These are phyloP conservation scores for Aspergillus eucalypticola DNA, from an alignment of 2,329 filamentous ascomycete genomes.

Conservation along the genomic window DNA sequence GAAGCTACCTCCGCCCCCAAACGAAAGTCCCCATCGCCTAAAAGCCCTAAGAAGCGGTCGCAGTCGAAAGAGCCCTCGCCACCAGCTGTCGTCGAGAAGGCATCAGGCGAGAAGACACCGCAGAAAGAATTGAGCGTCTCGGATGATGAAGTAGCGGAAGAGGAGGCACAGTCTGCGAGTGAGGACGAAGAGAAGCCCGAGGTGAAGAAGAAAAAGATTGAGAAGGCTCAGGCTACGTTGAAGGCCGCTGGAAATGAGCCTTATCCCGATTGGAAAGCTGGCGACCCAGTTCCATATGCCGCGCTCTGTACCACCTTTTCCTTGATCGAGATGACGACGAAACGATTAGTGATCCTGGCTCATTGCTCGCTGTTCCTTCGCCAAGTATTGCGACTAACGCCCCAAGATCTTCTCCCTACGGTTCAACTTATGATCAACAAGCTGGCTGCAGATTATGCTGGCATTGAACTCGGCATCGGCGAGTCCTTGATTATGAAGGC, in stretches of 20 bases:
- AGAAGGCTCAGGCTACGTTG: slow-evolving; percentile 77
- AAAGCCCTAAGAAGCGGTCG: slow-evolving; percentile 19
- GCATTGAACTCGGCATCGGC: slow-evolving; percentile 96
- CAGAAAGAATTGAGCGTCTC: slow-evolving; percentile 23
- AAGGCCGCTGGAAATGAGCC: slow-evolving; percentile 70
- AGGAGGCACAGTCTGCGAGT: slow-evolving; percentile 47
- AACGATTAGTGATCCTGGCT: slow-evolving; percentile 82
- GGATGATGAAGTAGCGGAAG: slow-evolving; percentile 39
- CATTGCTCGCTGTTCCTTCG: slow-evolving; percentile 88
- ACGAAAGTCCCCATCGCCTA: slow-evolving; percentile 24
- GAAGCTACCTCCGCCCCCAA: slow-evolving; percentile 38
- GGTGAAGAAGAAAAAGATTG: slow-evolving; percentile 70
- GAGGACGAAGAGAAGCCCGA: slow-evolving; percentile 67
- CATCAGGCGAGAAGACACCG: slow-evolving; percentile 50
- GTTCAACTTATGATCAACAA: slow-evolving; percentile 98
- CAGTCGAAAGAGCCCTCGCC: slow-evolving; percentile 25
- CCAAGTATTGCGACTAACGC: slow-evolving; percentile 90
- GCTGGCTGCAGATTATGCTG: slow-evolving; percentile 91
- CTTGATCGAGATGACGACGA: slow-evolving; percentile 90
- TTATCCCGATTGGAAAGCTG: slow-evolving; percentile 93
- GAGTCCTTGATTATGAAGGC: slow-evolving; percentile 99
- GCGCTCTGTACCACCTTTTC: slow-evolving; percentile 94
- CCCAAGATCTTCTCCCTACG: slow-evolving; percentile 81
- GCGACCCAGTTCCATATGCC: slow-evolving; percentile 87
- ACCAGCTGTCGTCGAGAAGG: slow-evolving; percentile 35